phyloP scores from a whole-genome alignment of 1,139 yeast genomes.

The Hyphopichia wangnamkhiaoensis region DNA sequence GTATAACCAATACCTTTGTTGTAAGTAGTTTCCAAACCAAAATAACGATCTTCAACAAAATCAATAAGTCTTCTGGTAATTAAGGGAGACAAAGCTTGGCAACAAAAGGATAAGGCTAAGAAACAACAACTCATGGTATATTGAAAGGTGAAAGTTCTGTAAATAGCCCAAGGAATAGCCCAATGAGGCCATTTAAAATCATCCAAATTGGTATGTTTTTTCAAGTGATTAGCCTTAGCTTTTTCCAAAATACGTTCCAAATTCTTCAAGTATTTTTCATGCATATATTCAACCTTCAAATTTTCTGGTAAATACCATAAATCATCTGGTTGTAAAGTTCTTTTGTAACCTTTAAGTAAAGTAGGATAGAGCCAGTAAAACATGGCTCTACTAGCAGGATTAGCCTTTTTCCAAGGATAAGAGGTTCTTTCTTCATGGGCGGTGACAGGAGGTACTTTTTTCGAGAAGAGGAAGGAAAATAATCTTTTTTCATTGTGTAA shows the following conservation, averaged over 20 bases:
- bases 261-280: constrained; percentile 27
- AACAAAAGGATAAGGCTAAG: constrained; percentile 38
- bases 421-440: constrained; percentile 36
- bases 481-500: constrained; percentile 30
- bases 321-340: constrained; percentile 44
- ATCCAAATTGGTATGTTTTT: constrained; percentile 22
- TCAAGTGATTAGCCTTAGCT: constrained; percentile 25
- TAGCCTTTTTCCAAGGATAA: constrained; percentile 39
- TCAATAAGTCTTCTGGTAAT: constrained; percentile 41
- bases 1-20: constrained; percentile 45
- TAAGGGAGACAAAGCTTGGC: constrained; percentile 45
- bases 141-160: constrained; percentile 39
- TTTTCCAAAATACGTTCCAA: constrained; percentile 24
- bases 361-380: constrained; percentile 48
- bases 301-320: constrained; percentile 40
- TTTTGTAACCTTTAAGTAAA: constrained; percentile 41
- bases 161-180: constrained; percentile 38
- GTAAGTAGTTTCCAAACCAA: constrained; percentile 34
- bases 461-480: constrained; percentile 36
- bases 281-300: constrained; percentile 43
- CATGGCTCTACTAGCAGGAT: constrained; percentile 26
- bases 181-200: constrained; percentile 38
- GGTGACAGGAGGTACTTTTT: constrained; percentile 36
- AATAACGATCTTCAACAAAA: constrained; percentile 39
- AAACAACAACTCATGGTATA: constrained; percentile 35